Conservation (phyloP, 2,329 filamentous ascomycete genomes). For the Colletotrichum incanum region DNA sequence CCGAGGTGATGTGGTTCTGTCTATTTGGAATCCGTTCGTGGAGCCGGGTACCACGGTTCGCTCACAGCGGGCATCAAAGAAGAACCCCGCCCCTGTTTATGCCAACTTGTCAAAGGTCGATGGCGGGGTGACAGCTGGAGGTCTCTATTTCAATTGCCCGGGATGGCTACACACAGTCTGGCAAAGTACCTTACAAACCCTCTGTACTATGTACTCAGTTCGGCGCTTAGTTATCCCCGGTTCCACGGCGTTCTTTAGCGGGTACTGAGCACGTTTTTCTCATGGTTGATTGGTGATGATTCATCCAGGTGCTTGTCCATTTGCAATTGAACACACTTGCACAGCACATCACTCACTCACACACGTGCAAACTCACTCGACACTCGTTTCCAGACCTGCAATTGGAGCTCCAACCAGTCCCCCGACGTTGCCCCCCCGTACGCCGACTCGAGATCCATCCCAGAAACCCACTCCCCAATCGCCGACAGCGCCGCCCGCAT, state of each 20-base stretch:
- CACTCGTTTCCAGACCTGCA: neutral
- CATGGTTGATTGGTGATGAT: slow-evolving; percentile 35
- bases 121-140: neutral
- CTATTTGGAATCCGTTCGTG: slow-evolving; percentile 31
- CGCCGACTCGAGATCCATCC: neutral
- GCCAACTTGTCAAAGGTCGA: slow-evolving; percentile 10
- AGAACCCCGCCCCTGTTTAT: neutral
- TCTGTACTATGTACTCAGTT: neutral
- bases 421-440: neutral
- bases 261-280: neutral
- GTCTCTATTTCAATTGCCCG: neutral
- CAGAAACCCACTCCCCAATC: neutral
- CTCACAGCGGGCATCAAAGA: neutral
- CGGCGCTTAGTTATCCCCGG: slow-evolving; percentile 33
- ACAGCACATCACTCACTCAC: neutral
- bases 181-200: neutral
- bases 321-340: neutral
- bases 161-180: neutral
- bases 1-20: slow-evolving; percentile 17
- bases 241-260: slow-evolving; percentile 38
- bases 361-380: neutral
- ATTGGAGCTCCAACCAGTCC: neutral
- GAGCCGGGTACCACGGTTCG: slow-evolving; percentile 13
- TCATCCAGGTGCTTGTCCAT: slow-evolving; percentile 35
- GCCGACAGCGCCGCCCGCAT: slow-evolving; percentile 1